A percentile compares a stretch with the other conserved stretches of the same genome.
phyloP scores from a whole-genome alignment of 305 asterid genomes.

The Rubia tinctorum region DNA sequence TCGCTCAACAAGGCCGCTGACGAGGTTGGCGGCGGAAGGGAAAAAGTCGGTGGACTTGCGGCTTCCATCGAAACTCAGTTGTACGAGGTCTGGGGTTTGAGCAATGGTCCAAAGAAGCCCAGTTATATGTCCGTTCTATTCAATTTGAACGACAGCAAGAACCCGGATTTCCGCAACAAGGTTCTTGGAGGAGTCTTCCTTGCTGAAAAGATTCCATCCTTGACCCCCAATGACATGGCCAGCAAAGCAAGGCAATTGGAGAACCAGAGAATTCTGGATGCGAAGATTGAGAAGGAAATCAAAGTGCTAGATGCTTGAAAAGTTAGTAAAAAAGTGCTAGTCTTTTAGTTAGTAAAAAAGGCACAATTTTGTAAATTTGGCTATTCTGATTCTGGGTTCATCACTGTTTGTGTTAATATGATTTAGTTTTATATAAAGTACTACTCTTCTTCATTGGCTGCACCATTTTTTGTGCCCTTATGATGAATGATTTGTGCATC shows the following conservation, averaged over 20 bases:
- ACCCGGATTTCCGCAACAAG: not conserved
- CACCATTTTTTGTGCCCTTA: not conserved
- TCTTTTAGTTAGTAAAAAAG: no score
- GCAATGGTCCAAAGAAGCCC: not conserved
- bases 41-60: not conserved
- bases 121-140: not conserved
- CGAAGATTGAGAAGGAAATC: not conserved
- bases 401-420: no score
- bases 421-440: constrained; percentile 52
- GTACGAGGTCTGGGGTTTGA: not conserved
- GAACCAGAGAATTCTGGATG: not conserved
- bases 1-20: not conserved
- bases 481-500: not conserved
- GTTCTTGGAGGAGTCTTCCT: not conserved
- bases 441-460: constrained; percentile 13
- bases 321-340: no score
- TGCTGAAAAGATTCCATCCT: not conserved
- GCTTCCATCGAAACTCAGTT: not conserved
- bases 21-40: not conserved
- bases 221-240: not conserved
- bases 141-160: not conserved
- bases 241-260: not conserved
- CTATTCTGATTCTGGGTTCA: no score
- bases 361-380: no score
- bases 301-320: not conserved